Evolutionary conservation across 768 basidiomycete genomes (phyloP), one percentile per base, ranked within the genome.

Genomic region (Naganishia antarctica): DNA sequence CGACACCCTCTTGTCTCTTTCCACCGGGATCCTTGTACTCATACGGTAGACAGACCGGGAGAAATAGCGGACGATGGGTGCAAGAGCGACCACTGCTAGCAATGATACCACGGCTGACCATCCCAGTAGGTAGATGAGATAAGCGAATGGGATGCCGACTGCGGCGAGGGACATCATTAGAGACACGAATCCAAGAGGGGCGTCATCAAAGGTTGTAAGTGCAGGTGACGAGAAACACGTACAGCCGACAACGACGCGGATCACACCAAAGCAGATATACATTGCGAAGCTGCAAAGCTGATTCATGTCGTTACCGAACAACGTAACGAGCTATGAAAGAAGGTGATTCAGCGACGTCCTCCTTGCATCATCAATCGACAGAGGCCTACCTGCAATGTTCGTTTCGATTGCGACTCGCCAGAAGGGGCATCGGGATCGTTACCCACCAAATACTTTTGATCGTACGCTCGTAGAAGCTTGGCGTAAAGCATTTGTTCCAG

Each of bases 401-500:
- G 37, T 29, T 40, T 23, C 5, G 37, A 21, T 13, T 34, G 2
- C 31, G 53, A 57, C 6, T 41, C 21, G 21, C 23, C 7, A 40
- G 34, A 29, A n/a, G n/a, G n/a, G n/a, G n/a, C n/a, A 21, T 57
- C 37, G 1, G 21, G 13, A 40, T 40, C 5, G 13, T 57, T 29
- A 6, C 37, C 31, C 18, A 57, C 6, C 28, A 57, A 21, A n/a
- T 57, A 57, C 23, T 40, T 57, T 7, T 32, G 34, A 25, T 57
- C 53, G 34, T 57, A 57, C n/a, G 34, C 34, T 40, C 53, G 53
- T 12, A 57, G 21, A 6, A 57, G 53, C 37, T 57, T 57, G 21
- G 32, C 34, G 37, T 40, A 37, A 2, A 57, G 32, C 53, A 57
- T 57, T 26, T 57, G 53, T 23, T 57, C 34, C 53, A 57, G n/a